Base-by-base conservation (phyloP, 2,329 filamentous ascomycete species). In the Metarhizium sp. region DNA sequence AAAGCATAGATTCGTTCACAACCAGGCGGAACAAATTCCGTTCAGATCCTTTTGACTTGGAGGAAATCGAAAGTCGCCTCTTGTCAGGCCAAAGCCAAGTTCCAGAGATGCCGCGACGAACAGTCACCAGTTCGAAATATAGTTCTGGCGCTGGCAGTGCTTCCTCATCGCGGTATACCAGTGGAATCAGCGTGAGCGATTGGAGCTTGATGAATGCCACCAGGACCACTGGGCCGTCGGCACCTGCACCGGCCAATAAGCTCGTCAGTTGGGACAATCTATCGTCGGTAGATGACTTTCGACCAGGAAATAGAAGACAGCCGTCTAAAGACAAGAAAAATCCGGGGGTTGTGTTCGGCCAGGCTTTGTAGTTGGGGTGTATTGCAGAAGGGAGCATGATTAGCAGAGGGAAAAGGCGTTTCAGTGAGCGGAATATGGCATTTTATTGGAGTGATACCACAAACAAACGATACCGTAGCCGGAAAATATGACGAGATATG, bases 31-130 rank as follows among this genome's bases (percentile, higher is more conserved):
- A 78, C 62, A 82, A 81, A 62, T 81, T 83, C 64, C 79, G 81
- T 48, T 84, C 81, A 2, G 82, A 86, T 59, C 82, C 81, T 2
- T 86, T 86, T 62, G 83, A 86, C 60, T 72, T 86, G n/a, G 82
- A 86, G n/a, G 82, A 86, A 63, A 59, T 71, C 13, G 65, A 67
- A 52, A 59, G 58, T 40, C 61, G 58, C 7, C 29, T 61, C 10
- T 45, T 56, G 42, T 59, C 63, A 5, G 60, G 57, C 32, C 54
- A 54, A n/a, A 52, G 56, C 11, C 59, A 58, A 36, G 54, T 64
- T 51, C 58, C 61, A 7, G 53, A 56, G 34, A 59, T 62, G 57
- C 61, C 64, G 18, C 62, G 59, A 6, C 56, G 59, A 30, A 57
- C 58, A 8, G 55, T 59, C 10, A 56, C 60, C 8, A 67, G 63